Evolutionary conservation across 2,329 filamentous ascomycete species (phyloP).

Genomic region (Exophiala alcalophila): DNA sequence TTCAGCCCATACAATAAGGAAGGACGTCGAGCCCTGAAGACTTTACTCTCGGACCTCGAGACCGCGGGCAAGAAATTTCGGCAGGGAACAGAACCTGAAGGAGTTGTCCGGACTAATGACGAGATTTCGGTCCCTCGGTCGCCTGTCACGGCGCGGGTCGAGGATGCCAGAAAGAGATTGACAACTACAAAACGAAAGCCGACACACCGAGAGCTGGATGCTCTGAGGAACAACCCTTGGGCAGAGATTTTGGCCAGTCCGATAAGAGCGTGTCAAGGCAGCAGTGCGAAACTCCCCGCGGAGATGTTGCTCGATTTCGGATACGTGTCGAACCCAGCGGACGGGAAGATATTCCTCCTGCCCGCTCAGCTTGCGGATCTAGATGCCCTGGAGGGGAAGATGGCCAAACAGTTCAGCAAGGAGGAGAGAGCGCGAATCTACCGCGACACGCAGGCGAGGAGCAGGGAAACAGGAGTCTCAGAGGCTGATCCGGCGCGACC

Average conservation of each 20-base stretch:
- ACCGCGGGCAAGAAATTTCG: background rate
- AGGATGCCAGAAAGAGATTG: slow-evolving; percentile 3
- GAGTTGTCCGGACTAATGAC: background rate
- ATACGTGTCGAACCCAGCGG: slow-evolving; percentile 17
- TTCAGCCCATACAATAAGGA: slow-evolving; percentile 16
- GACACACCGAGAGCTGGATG: slow-evolving; percentile 15
- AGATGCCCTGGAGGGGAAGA: slow-evolving; percentile 15
- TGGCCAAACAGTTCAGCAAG: slow-evolving; percentile 2
- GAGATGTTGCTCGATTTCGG: slow-evolving; percentile 21
- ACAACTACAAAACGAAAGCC: slow-evolving; percentile 13
- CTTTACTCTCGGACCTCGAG: slow-evolving; percentile 1
- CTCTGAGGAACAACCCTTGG: slow-evolving; percentile 27
- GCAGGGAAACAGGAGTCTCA: slow-evolving; percentile 2
- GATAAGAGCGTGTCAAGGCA: slow-evolving; percentile 21
- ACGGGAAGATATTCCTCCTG: slow-evolving; percentile 21
- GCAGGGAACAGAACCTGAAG: slow-evolving; percentile 1
- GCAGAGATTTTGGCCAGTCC: slow-evolving; percentile 27
- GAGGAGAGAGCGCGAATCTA: no score
- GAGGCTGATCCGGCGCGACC: slow-evolving; percentile 1
- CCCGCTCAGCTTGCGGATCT: slow-evolving; percentile 26
- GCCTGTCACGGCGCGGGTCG: slow-evolving; percentile 15
- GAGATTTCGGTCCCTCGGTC: slow-evolving; percentile 9
- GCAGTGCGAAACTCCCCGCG: slow-evolving; percentile 21
- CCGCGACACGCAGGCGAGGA: no score
- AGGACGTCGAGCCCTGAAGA: slow-evolving; percentile 1